phyloP scores from a whole-genome alignment of 176 grass and related monocot genomes.

The Panicum miliaceum region DNA sequence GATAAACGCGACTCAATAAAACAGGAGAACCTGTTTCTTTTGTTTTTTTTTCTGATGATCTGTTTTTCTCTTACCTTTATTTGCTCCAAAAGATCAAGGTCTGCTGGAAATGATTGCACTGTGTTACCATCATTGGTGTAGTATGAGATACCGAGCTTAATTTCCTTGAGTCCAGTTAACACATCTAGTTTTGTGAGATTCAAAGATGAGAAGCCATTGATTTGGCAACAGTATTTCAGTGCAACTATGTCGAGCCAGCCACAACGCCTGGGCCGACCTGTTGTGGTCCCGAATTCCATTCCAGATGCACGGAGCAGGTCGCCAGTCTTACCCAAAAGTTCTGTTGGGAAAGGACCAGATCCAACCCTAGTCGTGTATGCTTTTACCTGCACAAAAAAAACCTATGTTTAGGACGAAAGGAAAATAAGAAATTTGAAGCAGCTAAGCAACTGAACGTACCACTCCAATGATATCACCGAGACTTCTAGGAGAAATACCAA shows the following conservation, averaged over 20 bases:
- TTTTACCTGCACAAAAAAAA: conserved; percentile 68
- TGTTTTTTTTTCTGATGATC: too few relatives aligned
- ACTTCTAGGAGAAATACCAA: conserved; percentile 82
- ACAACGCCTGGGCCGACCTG: conserved; percentile 82
- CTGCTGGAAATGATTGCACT: conserved; percentile 69
- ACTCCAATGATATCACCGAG: conserved; percentile 90
- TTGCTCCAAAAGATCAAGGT: conserved; percentile 68
- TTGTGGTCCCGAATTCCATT: conserved; percentile 94
- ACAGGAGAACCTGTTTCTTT: background rate
- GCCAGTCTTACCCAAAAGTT: conserved; percentile 71
- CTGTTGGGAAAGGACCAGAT: conserved; percentile 88
- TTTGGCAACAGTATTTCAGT: conserved; percentile 80
- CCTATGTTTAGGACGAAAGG: background rate
- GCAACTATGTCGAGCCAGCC: conserved; percentile 95
- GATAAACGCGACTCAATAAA: background rate
- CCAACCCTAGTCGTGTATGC: conserved; percentile 95
- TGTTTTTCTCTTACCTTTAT: conserved; percentile 50
- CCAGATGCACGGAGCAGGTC: conserved; percentile 72
- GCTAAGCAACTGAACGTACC: conserved; percentile 44
- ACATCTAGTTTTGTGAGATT: conserved; percentile 96
- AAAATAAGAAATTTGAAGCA: background rate
- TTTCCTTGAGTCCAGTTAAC: conserved; percentile 70
- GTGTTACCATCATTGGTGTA: conserved; percentile 46
- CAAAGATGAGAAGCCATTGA: conserved; percentile 89
- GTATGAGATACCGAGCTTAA: conserved; percentile 73